Conservation (phyloP, 768 basidiomycete species). For the Panaeolus papilionaceus region DNA sequence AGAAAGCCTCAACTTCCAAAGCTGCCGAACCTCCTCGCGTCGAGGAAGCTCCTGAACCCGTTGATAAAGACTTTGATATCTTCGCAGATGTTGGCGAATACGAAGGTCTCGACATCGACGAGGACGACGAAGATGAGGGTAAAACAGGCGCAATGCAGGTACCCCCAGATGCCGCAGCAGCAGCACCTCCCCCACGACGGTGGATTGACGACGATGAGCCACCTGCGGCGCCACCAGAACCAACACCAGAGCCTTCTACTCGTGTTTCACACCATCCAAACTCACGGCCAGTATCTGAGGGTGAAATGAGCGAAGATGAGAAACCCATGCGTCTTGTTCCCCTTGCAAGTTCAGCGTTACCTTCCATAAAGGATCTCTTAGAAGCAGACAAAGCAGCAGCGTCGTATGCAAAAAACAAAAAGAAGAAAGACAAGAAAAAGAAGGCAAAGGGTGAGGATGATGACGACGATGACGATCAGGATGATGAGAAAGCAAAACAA, state of each 20-base stretch:
- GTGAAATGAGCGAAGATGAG: constrained; percentile 46
- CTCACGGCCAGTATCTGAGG: constrained; percentile 26
- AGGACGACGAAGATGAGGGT: constrained; percentile 52
- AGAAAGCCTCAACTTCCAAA: constrained; percentile 22
- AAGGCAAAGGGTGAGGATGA: constrained; percentile 29
- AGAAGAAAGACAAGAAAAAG: constrained; percentile 80
- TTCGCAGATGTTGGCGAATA: constrained; percentile 90
- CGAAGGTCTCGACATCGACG: constrained; percentile 65
- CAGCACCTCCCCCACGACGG: constrained; percentile 32
- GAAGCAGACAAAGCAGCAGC: constrained; percentile 76
- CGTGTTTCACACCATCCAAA: background rate
- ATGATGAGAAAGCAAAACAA: constrained; percentile 48
- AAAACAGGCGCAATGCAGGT: background rate
- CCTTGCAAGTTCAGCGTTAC: constrained; percentile 79
- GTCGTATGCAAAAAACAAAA: constrained; percentile 69
- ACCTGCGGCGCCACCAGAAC: constrained; percentile 21
- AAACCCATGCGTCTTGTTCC: constrained; percentile 67
- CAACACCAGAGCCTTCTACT: background rate
- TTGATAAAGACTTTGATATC: constrained; percentile 79
- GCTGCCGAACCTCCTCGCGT: constrained; percentile 14
- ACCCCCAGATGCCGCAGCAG: constrained; percentile 18
- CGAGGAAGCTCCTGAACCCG: constrained; percentile 41
- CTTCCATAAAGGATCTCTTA: constrained; percentile 84
- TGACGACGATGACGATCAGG: constrained; percentile 48
- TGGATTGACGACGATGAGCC: constrained; percentile 55